Evolutionary conservation across 2,329 filamentous ascomycete species (phyloP).

Genomic region (Decorospora gaudefroyi): DNA sequence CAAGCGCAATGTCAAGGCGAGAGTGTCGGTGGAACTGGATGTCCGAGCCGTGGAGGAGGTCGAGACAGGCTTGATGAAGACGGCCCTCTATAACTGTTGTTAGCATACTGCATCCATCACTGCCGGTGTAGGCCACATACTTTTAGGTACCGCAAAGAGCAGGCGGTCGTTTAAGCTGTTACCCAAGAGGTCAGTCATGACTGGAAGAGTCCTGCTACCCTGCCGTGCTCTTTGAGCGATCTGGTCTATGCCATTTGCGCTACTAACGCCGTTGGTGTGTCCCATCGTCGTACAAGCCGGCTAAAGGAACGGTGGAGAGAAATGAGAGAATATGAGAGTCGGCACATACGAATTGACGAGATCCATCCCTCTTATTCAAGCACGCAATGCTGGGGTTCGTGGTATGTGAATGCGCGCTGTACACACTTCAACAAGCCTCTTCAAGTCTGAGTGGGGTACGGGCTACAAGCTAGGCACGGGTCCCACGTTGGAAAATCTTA

Average conservation of each 20-base stretch:
- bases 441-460: slow-evolving; percentile 21
- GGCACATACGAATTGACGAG: slow-evolving; percentile 49
- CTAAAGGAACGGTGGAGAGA: slow-evolving; percentile 5
- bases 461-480: slow-evolving; percentile 24
- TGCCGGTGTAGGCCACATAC: slow-evolving; percentile 59
- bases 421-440: slow-evolving; percentile 10
- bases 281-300: slow-evolving; percentile 27
- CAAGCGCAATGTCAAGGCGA: slow-evolving; percentile 93
- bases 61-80: slow-evolving; percentile 82
- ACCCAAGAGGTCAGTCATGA: slow-evolving; percentile 48
- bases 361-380: slow-evolving; percentile 45
- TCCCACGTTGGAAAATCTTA: slow-evolving; percentile 33
- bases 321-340: slow-evolving; percentile 9
- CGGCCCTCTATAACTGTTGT: slow-evolving; percentile 72
- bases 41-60: slow-evolving; percentile 90
- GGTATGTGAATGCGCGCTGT: slow-evolving; percentile 20
- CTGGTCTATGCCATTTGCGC: slow-evolving; percentile 27
- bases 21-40: slow-evolving; percentile 96
- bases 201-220: slow-evolving; percentile 44
- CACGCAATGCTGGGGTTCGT: slow-evolving; percentile 31
- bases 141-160: slow-evolving; percentile 97
- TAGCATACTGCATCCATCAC: slow-evolving; percentile 3
- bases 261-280: slow-evolving; percentile 24
- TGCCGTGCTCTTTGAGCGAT: slow-evolving; percentile 33
- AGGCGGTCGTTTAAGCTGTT: slow-evolving; percentile 85